These are phyloP conservation scores for Globisporangium paddicum DNA, from an alignment of 352 stramenopile genomes.

Conservation along the genomic window DNA sequence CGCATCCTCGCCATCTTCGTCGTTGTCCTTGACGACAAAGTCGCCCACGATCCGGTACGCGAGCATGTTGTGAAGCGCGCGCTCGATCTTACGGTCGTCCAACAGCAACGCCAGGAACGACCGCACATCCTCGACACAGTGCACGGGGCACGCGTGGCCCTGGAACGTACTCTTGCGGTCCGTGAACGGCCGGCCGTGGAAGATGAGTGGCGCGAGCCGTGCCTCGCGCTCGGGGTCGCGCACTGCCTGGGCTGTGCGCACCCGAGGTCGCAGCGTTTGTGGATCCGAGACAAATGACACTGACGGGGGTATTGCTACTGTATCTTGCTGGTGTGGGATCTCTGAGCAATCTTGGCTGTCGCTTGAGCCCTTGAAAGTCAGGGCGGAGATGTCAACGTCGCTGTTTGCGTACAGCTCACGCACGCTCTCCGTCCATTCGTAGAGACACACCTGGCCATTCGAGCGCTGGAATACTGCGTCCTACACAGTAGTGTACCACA, in stretches of 20 bases:
- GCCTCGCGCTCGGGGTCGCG: conserved; percentile 53
- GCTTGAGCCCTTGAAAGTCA: background rate
- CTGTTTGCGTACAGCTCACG: conserved; percentile 61
- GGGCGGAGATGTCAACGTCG: conserved; percentile 23
- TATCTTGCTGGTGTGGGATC: conserved; percentile 6
- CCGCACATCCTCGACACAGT: conserved; percentile 66
- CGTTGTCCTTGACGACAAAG: conserved; percentile 79
- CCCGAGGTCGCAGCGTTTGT: conserved; percentile 56
- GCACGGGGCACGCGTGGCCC: conserved; percentile 54
- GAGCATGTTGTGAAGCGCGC: conserved; percentile 87
- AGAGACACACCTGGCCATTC: conserved; percentile 78
- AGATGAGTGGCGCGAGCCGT: conserved; percentile 52
- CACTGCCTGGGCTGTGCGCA: conserved; percentile 52
- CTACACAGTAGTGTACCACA: conserved; percentile 14
- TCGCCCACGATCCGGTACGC: conserved; percentile 77
- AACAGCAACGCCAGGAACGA: conserved; percentile 77
- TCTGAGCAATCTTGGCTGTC: too few relatives aligned
- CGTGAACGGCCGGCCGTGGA: conserved; percentile 58
- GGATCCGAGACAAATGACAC: conserved; percentile 47
- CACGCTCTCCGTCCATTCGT: conserved; percentile 84
- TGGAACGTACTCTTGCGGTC: conserved; percentile 87
- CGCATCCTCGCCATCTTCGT: conserved; percentile 81
- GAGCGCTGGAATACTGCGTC: conserved; percentile 62
- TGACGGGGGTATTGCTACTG: background rate
- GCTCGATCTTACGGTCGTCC: conserved; percentile 77